phyloP scores from a whole-genome alignment of 1,139 yeast genomes.

The Petasospora rhodanensis region DNA sequence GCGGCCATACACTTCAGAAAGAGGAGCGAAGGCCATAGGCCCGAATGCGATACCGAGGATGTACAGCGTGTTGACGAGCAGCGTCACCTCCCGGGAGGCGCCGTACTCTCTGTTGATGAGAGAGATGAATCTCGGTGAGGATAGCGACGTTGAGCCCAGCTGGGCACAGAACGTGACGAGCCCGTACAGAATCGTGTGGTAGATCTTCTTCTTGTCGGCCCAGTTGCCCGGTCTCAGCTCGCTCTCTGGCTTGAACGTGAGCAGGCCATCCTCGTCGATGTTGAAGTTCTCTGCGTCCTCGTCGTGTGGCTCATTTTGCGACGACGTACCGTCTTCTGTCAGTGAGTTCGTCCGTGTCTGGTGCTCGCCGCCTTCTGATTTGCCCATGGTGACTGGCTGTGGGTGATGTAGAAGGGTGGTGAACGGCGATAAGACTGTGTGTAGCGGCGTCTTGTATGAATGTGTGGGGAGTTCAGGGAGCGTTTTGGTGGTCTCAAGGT shows the following conservation, averaged over 20 bases:
- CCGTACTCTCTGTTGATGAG: conserved; percentile 32
- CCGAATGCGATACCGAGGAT: conserved; percentile 41
- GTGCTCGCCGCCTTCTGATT: no score
- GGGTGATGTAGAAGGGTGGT: no score
- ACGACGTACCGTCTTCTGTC: no score
- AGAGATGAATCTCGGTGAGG: conserved; percentile 27
- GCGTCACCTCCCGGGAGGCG: conserved; percentile 30
- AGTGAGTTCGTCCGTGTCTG: no score
- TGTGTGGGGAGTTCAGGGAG: no score
- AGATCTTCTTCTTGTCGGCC: conserved; percentile 31
- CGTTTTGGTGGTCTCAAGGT: no score
- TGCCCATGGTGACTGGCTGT: no score
- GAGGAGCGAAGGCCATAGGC: conserved; percentile 40
- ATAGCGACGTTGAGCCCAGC: conserved; percentile 37
- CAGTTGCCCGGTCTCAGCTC: conserved; percentile 33
- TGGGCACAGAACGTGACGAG: conserved; percentile 41
- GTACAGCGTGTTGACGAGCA: conserved; percentile 45
- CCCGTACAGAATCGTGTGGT: conserved; percentile 39
- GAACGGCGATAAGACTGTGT: no score
- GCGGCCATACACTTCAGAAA: conserved; percentile 44
- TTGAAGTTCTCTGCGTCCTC: conserved; percentile 6
- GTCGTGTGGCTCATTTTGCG: no score
- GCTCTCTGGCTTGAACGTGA: conserved; percentile 25
- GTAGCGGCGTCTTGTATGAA: no score
- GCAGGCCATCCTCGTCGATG: conserved; percentile 13